Base-by-base conservation (phyloP, 1,139 yeast genomes). In the Candida neerlandica region DNA sequence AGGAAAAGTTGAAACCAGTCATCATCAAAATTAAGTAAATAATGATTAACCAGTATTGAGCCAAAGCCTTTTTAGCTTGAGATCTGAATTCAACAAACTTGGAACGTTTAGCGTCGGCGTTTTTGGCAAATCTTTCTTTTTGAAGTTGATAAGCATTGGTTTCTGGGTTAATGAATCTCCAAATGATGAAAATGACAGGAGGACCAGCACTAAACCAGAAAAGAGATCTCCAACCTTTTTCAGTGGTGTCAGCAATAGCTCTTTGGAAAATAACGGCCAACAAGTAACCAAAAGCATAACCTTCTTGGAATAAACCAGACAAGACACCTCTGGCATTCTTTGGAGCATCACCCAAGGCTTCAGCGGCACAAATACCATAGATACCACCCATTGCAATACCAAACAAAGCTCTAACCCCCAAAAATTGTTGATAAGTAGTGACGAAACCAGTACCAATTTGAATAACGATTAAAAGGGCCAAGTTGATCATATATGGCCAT, bases 351-450 rank as follows among this genome's bases (percentile, higher is more conserved):
- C 71, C 72, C 47, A 72, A 61, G 12, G 77, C 71, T 39, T 66
- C 67, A n/a, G 75, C 72, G 18, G 73, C 66, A 46, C 73, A 65
- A 45, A 69, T 66, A 44, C 77, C 77, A 53, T 61, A 74, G 7
- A 73, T 56, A 44, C 77, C 77, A 37, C 78, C 78, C 79, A 74
- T 74, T 37, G 71, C 73, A 51, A 72, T 60, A 26, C 79, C 78
- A 53, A 74, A 74, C 23, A 73, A 51, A 1, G 78, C 75, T 50
- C 78, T 59, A 1, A 72, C 70, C 4, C 66, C 78, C 53, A 74
- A 65, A 49, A 74, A 74, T 56, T 71, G 75, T 38, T 57, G 39
- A 51, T 63, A 73, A 12, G 76, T 73, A 39, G 63, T 52, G 26
- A 73, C 73, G 55, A 73, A 74, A 7, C 77, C 77, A 45, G 75